Percentiles rank a stretch among this genome's conserved stretches.
Evolutionary conservation across 768 basidiomycete species (phyloP).

Genomic region (Scleroderma bovista): DNA sequence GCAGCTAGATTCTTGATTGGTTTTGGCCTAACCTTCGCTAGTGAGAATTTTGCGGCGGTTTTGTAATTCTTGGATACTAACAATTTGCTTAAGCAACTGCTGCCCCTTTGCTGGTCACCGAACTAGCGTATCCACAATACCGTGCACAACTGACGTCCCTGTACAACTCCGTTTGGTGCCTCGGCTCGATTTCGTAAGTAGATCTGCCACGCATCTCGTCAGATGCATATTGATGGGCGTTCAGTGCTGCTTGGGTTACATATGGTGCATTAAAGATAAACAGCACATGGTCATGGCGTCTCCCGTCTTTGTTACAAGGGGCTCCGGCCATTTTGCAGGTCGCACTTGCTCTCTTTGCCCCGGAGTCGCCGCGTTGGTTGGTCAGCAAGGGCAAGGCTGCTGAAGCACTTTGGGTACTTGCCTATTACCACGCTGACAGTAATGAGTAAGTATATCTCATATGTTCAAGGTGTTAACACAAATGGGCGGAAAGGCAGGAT

Average conservation of each 20-base stretch:
- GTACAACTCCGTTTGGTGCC: conserved; percentile 85
- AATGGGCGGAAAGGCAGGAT: no score
- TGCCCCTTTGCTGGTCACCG: conserved; percentile 80
- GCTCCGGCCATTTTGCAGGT: conserved; percentile 50
- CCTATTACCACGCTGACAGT: conserved; percentile 58
- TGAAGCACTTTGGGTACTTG: conserved; percentile 44
- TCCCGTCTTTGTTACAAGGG: conserved; percentile 43
- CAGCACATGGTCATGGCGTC: background rate
- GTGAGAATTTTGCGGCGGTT: conserved; percentile 22
- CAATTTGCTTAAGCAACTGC: conserved; percentile 45
- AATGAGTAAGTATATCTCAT: conserved; percentile 28
- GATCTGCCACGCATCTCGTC: no score
- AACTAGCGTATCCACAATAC: conserved; percentile 80
- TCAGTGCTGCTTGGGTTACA: conserved; percentile 44
- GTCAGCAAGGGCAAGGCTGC: conserved; percentile 48
- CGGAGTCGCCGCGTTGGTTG: conserved; percentile 64
- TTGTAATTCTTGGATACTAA: conserved; percentile 1
- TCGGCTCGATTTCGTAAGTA: conserved; percentile 68
- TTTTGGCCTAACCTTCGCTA: conserved; percentile 69
- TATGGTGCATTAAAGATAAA: background rate
- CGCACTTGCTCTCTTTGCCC: conserved; percentile 50
- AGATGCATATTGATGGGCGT: no score
- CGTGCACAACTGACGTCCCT: conserved; percentile 73
- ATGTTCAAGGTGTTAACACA: no score
- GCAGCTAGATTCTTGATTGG: conserved; percentile 76